Evolutionary conservation across 129 eudicot species (phyloP).

Genomic region (Arctium lappa): DNA sequence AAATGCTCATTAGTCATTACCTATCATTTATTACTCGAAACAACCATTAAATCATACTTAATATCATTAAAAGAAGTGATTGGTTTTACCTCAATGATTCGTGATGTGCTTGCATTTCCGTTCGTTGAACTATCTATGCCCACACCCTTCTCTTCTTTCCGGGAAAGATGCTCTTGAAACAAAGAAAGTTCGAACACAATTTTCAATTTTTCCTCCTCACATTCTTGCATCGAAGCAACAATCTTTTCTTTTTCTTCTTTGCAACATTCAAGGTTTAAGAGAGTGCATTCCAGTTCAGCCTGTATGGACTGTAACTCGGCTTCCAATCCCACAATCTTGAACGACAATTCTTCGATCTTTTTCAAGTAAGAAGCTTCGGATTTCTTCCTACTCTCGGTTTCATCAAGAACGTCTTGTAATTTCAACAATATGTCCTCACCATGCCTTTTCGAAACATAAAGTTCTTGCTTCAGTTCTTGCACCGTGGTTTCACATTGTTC

Average conservation of each 20-base stretch:
- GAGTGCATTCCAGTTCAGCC: conserved; percentile 78
- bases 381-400: conserved; percentile 68
- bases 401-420: conserved; percentile 88
- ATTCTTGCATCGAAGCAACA: conserved; percentile 40
- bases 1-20: no score
- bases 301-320: conserved; percentile 48
- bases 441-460: conserved; percentile 73
- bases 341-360: conserved; percentile 60
- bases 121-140: background rate
- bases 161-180: conserved; percentile 26
- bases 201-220: conserved; percentile 39
- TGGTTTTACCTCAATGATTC: conserved; percentile 8
- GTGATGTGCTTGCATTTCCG: background rate
- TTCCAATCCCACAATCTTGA: conserved; percentile 62
- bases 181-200: conserved; percentile 37
- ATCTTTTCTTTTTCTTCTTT: conserved; percentile 88
- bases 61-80: conserved; percentile 7
- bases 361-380: conserved; percentile 68
- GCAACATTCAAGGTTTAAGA: conserved; percentile 85
- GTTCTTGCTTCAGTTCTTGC: conserved; percentile 81
- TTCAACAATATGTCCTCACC: conserved; percentile 86
- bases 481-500: conserved; percentile 78
- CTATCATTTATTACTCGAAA: no score
- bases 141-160: conserved; percentile 16
- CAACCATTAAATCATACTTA: background rate